A percentile compares a stretch with the other conserved stretches of the same genome.
Conservation (phyloP, 106 monocot genomes). For the Dendrobium chrysotoxum region DNA sequence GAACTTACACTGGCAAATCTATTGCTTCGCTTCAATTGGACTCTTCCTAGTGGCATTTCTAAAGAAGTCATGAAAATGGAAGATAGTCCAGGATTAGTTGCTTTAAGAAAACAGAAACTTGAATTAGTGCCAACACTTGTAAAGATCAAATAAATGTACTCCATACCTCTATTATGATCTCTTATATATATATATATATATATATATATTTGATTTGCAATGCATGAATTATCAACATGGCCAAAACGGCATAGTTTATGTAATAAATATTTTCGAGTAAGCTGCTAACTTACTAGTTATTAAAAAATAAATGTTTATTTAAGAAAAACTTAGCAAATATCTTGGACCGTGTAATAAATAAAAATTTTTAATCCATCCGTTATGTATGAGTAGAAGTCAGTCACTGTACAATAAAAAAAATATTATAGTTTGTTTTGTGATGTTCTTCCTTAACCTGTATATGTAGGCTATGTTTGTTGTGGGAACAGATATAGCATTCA, state of each 20-base stretch:
- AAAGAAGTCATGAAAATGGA: neutral
- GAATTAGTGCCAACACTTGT: neutral
- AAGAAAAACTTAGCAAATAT: no score
- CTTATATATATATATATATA: neutral
- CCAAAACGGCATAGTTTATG: no score
- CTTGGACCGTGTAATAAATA: no score
- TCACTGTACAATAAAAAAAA: no score
- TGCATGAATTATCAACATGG: neutral
- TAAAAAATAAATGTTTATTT: no score
- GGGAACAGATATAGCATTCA: slow-evolving; percentile 7
- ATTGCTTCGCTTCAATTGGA: neutral
- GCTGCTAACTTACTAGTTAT: no score
- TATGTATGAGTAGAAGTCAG: no score
- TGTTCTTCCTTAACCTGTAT: neutral
- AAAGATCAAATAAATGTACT: neutral
- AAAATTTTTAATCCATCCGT: no score
- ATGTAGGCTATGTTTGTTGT: slow-evolving; percentile 8
- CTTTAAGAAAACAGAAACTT: neutral
- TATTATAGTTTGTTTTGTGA: neutral
- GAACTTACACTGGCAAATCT: slow-evolving; percentile 2
- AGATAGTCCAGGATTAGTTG: neutral
- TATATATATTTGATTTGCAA: no score
- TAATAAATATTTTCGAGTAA: no score
- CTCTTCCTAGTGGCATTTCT: neutral
- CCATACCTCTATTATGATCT: neutral